A percentile compares a stretch with the other conserved stretches of the same genome.
These are phyloP conservation scores for Psilocybe tampanensis DNA, from an alignment of 768 basidiomycete species.

Conservation along the genomic window DNA sequence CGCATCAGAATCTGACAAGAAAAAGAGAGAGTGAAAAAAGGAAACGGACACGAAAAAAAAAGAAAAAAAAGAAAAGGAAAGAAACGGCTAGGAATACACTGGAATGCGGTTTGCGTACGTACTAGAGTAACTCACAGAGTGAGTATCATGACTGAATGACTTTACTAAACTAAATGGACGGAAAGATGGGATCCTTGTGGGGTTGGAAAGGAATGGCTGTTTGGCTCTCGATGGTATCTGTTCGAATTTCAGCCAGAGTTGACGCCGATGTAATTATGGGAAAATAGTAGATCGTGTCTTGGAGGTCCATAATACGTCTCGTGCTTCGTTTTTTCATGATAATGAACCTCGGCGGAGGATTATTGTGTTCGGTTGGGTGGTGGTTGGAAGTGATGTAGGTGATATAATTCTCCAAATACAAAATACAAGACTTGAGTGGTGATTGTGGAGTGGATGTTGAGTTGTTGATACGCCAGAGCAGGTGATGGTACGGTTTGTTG, in stretches of 20 bases:
- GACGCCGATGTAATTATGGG: neutral
- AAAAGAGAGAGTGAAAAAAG: slow-evolving; percentile 15
- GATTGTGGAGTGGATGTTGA: too few relatives aligned
- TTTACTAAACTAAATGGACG: neutral
- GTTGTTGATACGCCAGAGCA: neutral
- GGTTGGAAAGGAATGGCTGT: neutral
- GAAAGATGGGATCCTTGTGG: neutral
- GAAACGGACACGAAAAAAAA: slow-evolving; percentile 8
- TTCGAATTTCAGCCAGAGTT: neutral
- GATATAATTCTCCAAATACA: too few relatives aligned
- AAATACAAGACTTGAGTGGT: slow-evolving; percentile 3
- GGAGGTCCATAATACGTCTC: slow-evolving; percentile 11
- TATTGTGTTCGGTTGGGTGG: neutral
- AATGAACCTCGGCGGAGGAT: neutral
- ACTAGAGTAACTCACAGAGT: slow-evolving; percentile 19
- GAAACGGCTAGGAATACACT: slow-evolving; percentile 28
- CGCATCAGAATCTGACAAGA: neutral
- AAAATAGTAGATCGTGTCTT: neutral
- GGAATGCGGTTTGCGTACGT: slow-evolving; percentile 22
- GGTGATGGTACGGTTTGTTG: neutral
- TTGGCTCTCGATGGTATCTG: neutral
- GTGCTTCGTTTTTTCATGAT: neutral
- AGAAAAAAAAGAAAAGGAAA: slow-evolving; percentile 9
- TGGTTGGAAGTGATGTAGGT: neutral
- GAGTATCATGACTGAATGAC: slow-evolving; percentile 9